Percentiles rank a stretch among this genome's conserved stretches.
These are phyloP conservation scores for Avena sativa DNA, from an alignment of 176 grass and related monocot genomes.

Conservation along the genomic window DNA sequence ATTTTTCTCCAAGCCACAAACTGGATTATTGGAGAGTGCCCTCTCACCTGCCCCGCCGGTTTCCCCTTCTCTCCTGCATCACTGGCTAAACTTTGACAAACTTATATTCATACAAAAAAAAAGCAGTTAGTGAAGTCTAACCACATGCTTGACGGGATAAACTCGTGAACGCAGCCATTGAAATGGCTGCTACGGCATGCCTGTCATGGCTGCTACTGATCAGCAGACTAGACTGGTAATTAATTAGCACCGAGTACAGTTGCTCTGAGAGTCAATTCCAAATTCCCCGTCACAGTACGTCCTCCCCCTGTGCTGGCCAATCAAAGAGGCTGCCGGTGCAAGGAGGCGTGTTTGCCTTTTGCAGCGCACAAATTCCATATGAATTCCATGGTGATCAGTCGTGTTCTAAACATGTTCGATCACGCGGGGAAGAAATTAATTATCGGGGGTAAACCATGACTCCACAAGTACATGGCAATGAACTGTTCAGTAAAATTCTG, in stretches of 20 bases:
- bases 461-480: not conserved
- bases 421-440: not conserved
- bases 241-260: not conserved
- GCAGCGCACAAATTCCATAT: not conserved
- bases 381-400: not conserved
- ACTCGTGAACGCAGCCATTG: constrained; percentile 32
- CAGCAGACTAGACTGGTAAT: not conserved
- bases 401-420: not conserved
- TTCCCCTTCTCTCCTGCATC: not conserved
- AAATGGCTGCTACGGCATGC: not conserved
- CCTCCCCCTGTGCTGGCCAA: not conserved
- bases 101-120: constrained; percentile 45
- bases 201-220: not conserved
- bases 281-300: not conserved
- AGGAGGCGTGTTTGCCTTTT: not conserved
- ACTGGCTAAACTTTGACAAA: not conserved
- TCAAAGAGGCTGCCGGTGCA: not conserved
- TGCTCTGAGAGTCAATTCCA: not conserved
- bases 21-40: too few species aligned
- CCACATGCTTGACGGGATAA: constrained; percentile 33
- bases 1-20: not conserved
- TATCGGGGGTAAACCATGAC: not conserved
- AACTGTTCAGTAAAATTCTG: constrained; percentile 1
- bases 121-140: constrained; percentile 18
- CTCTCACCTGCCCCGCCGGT: not conserved